Evolutionary conservation across 1,284 basidiomycete genomes (phyloP).

Genomic region (Ceraceosorus bombacis): DNA sequence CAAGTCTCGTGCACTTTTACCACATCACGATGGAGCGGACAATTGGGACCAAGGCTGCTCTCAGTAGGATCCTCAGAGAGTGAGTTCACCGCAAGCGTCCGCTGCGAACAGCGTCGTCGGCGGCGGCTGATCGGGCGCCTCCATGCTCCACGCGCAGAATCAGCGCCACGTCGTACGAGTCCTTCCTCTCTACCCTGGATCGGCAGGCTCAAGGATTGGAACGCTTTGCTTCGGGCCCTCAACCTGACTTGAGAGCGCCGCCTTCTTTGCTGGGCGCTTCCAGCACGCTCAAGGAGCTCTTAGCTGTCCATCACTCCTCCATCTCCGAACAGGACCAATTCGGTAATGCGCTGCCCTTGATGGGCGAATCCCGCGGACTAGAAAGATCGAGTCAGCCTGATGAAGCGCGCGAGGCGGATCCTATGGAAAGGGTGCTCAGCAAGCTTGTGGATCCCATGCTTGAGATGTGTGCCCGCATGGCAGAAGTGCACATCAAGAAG

Average conservation of each 20-base stretch:
- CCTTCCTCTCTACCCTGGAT: slow-evolving; percentile 34
- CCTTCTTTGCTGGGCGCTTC: slow-evolving; percentile 21
- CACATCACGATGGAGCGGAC: slow-evolving; percentile 83
- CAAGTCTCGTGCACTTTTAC: slow-evolving; percentile 91
- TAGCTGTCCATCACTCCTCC: slow-evolving; percentile 24
- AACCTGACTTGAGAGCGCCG: slow-evolving; percentile 19
- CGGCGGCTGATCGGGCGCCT: no score
- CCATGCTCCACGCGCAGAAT: slow-evolving; percentile 1
- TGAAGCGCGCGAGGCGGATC: slow-evolving; percentile 14
- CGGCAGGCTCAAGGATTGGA: slow-evolving; percentile 23
- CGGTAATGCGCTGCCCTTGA: not conserved
- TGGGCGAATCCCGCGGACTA: not conserved
- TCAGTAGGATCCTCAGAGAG: slow-evolving; percentile 74
- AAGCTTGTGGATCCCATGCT: slow-evolving; percentile 30
- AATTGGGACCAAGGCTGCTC: slow-evolving; percentile 68
- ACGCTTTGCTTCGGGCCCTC: slow-evolving; percentile 20
- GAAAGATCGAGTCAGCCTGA: slow-evolving; percentile 8
- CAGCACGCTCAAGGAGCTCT: slow-evolving; percentile 32
- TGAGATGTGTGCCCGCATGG: slow-evolving; percentile 20
- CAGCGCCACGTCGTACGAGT: slow-evolving; percentile 17
- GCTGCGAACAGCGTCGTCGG: no score
- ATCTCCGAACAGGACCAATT: slow-evolving; percentile 14
- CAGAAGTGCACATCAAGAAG: slow-evolving; percentile 11
- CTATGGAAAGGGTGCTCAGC: slow-evolving; percentile 11
- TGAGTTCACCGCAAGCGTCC: not conserved